Evolutionary conservation across 1,284 basidiomycete species (phyloP).

Genomic region (Fomitopsis betulina): DNA sequence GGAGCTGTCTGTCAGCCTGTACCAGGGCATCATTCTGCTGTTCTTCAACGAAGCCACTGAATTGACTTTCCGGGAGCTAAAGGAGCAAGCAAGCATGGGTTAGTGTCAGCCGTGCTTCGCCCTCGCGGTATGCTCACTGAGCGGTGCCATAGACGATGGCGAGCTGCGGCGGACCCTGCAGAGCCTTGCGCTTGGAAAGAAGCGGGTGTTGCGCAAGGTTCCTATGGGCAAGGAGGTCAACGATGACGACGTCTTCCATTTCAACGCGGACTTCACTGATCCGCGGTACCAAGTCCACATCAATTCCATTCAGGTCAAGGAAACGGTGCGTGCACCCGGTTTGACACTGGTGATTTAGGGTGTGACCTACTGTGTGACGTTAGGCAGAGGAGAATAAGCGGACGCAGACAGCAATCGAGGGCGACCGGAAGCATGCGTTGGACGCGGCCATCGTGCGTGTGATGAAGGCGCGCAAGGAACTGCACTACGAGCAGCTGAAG

Average conservation of each 20-base stretch:
- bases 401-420: slow-evolving; percentile 81
- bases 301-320: slow-evolving; percentile 94
- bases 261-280: slow-evolving; percentile 85
- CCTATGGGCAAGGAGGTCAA: slow-evolving; percentile 80
- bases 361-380: background rate
- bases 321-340: slow-evolving; percentile 52
- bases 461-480: slow-evolving; percentile 89
- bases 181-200: slow-evolving; percentile 87
- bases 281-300: slow-evolving; percentile 82
- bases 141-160: slow-evolving; percentile 47
- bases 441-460: slow-evolving; percentile 94
- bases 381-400: slow-evolving; percentile 84
- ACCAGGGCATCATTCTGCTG: slow-evolving; percentile 85
- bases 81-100: slow-evolving; percentile 75
- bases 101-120: slow-evolving; percentile 23
- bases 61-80: slow-evolving; percentile 67
- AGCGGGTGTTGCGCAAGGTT: slow-evolving; percentile 82
- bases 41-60: slow-evolving; percentile 78
- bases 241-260: slow-evolving; percentile 73
- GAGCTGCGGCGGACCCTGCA: slow-evolving; percentile 86
- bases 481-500: slow-evolving; percentile 74
- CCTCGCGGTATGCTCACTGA: background rate
- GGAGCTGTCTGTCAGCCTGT: slow-evolving; percentile 88
- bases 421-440: slow-evolving; percentile 81
- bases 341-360: slow-evolving; percentile 9